Conservation (phyloP, 2,329 filamentous ascomycete species). For the Eutypella sp. region DNA sequence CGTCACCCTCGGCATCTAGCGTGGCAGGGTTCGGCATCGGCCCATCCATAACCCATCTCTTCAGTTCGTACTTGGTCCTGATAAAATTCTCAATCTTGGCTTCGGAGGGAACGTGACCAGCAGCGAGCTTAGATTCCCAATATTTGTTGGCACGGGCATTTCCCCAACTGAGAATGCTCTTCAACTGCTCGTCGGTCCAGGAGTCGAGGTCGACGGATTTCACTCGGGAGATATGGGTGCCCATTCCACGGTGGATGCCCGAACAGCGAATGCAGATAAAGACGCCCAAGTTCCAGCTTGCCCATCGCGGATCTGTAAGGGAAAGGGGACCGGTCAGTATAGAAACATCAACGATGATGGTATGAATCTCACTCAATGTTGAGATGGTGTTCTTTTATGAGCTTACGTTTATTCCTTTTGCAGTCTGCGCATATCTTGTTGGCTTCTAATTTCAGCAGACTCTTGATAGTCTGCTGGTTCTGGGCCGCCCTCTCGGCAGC, state of each 20-base stretch:
- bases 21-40: constrained; percentile 88
- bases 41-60: constrained; percentile 99
- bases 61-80: constrained; percentile 96
- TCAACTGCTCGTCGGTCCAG: constrained; percentile 97
- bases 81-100: constrained; percentile 99
- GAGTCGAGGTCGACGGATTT: constrained; percentile 97
- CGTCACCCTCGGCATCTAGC: constrained; percentile 77
- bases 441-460: constrained; percentile 83
- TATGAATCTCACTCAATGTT: neutral
- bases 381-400: neutral
- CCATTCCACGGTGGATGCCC: constrained; percentile 97
- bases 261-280: constrained; percentile 98
- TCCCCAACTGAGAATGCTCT: constrained; percentile 92
- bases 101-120: constrained; percentile 89
- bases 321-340: neutral
- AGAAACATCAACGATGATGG: constrained; percentile 1
- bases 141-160: constrained; percentile 97
- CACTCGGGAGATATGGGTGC: constrained; percentile 95
- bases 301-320: constrained; percentile 84
- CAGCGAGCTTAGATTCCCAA: constrained; percentile 91
- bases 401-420: constrained; percentile 95
- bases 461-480: constrained; percentile 92
- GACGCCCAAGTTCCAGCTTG: constrained; percentile 95
- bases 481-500: constrained; percentile 83
- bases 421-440: constrained; percentile 99